Evolutionary conservation across 768 basidiomycete genomes (phyloP).

Genomic region (Lactifluus pinguis): DNA sequence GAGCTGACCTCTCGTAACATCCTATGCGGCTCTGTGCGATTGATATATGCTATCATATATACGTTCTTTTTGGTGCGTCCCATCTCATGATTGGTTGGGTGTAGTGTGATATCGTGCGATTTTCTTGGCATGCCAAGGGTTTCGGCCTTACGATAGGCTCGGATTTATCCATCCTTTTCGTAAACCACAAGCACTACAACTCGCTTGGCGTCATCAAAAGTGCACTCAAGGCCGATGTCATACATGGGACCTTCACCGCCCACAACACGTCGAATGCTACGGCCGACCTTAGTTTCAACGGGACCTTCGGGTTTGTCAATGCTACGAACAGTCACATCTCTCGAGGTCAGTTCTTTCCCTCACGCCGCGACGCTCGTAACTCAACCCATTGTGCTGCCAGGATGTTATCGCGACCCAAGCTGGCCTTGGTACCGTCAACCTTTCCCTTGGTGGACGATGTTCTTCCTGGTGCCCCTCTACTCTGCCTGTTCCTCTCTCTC

Average conservation of each 20-base stretch:
- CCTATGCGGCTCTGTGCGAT: conserved; percentile 71
- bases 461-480: conserved; percentile 69
- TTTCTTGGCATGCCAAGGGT: conserved; percentile 36
- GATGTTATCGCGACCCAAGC: conserved; percentile 62
- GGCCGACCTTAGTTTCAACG: conserved; percentile 20
- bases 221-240: conserved; percentile 22
- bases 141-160: conserved; percentile 81
- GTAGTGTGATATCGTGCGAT: background rate
- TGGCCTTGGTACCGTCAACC: conserved; percentile 76
- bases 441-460: conserved; percentile 75
- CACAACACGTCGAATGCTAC: conserved; percentile 29
- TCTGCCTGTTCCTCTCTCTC: conserved; percentile 64
- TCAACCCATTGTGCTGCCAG: conserved; percentile 27
- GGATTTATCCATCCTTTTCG: conserved; percentile 58
- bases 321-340: conserved; percentile 24
- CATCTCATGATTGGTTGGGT: background rate
- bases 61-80: conserved; percentile 61
- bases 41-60: conserved; percentile 83
- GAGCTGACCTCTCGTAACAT: conserved; percentile 77
- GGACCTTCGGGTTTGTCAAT: conserved; percentile 27
- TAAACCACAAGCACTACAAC: conserved; percentile 48
- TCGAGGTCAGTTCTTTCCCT: conserved; percentile 21
- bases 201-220: conserved; percentile 27
- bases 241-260: conserved; percentile 44
- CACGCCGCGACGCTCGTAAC: background rate